Base-by-base conservation (phyloP, 768 basidiomycete genomes). In the Suillus discolor region DNA sequence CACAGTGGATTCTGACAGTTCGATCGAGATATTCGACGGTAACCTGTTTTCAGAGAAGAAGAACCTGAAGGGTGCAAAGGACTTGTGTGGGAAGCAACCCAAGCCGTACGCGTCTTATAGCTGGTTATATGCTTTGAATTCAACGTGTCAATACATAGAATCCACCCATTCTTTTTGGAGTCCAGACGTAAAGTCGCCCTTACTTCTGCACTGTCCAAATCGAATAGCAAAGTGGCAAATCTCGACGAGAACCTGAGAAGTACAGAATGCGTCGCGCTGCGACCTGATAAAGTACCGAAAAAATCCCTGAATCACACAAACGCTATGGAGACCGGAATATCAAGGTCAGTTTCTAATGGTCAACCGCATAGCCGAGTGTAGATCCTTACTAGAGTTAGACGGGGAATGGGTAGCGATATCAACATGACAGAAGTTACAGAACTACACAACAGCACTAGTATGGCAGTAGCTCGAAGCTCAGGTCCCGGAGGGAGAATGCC, bases 1-100 rank as follows among this genome's bases (percentile, higher is more conserved):
- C 65, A 66, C 69, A 42, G 66, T 68, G 16, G 68, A 66, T 15
- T 64, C 74, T 28, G 75, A 78, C 47, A 75, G 71, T 69, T 77
- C 75, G 31, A 68, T 77, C 44, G 77, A 78, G 65, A 75, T 77
- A 42, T 41, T 73, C 47, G 75, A 77, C 9, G 75, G 66, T 28
- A 64, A 60, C 68, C 34, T 62, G 49, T 20, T 60, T 42, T 16
- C 65, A 63, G 25, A 34, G 45, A 60, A 64, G 53, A 55, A 64
- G 9, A 51, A 23, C 38, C 65, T 68, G 68, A 69, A 67, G 18
- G 23, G 5, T 62, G 68, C 73, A 72, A 75, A 72, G 69, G 68
- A 71, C 28, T 54, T 11, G 62, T 47, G 62, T 36, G 54, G 11
- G 25, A 66, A 65, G 64, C 65, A 25, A 54, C 20, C 44, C 38